Base-by-base conservation (phyloP, 2,329 filamentous ascomycete genomes). In the Trichoderma harzianum region DNA sequence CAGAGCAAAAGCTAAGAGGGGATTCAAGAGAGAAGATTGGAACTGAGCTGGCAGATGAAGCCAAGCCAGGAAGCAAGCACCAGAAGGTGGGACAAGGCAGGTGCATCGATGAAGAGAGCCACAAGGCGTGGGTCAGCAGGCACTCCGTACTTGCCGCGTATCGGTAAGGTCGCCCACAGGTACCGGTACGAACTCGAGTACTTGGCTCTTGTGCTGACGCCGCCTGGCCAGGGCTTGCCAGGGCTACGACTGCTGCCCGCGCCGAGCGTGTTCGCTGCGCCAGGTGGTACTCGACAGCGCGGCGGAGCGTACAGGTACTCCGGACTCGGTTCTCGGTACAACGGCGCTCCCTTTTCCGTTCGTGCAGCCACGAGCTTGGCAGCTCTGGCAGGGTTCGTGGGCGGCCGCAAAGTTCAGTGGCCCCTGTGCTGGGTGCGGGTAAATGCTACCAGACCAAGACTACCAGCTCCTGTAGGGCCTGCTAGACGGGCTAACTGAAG, bases 381-480 rank as follows among this genome's bases (percentile, higher is more conserved):
- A 47, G 66, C 26, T 34, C 34, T 61, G 66, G 55, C 66, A 61
- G 55, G 66, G 55, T 61, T 69, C 55, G 55, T 28, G 55, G 36
- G 65, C 65, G 65, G 65, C 65, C 66, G 66, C 66, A 69, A 69
- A 61, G 55, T 69, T 69, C 66, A 69, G 66, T 69, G 55, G 66
- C 66, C 66, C 12, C 26, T 30, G 16, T 58, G 28, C 16, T 34
- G 18, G 57, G 16, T 34, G 30, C n/a, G 47, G 24, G 18, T 21
- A 12, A 51, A 53, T 53, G 21, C 47, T 24, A 53, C 47, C 47
- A 53, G 47, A 53, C 47, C 47, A 21, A 21, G n/a, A 53, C 47
- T 24, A 51, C 43, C 43, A 21, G n/a, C n/a, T n/a, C 18, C 18
- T 53, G 47, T 34, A 26, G 61, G 39, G 61, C 36, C 62, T 30